Evolutionary conservation across 2,329 filamentous ascomycete genomes (phyloP), one percentile per base, ranked within the genome.

Genomic region (Beauveria varroae): DNA sequence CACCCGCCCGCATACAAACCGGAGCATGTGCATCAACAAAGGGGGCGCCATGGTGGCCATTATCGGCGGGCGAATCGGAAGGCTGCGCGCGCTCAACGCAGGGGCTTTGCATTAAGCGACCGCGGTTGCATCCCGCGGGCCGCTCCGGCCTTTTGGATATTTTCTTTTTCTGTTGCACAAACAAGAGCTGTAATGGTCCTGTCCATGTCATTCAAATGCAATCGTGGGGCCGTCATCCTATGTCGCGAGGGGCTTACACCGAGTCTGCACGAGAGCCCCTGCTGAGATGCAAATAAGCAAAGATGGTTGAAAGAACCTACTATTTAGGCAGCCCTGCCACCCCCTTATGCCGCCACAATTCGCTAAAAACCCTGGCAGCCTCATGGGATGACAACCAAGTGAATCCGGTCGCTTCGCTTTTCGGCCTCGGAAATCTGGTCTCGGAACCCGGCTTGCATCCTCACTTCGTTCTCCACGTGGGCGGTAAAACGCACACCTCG

Each of bases 331-430:
- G 12, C 34, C 34, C 34, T 37, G 34, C 54, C 54, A 57, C 41
- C 54, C 43, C 44, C 30, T 58, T 58, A 41, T 58, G 34, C 56
- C 56, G 56, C 56, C 56, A 50, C 43, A 44, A 50, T 37, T 58
- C 56, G 22, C 46, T 51, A 58, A 41, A 49, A 20, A 40, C 22
- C 28, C 28, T 8, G 16, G 10, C n/a, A 34, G n/a, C 50, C 30
- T 40, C 47, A 26, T 28, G 16, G 16, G 8, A 18, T 8, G 6
- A 20, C 47, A 14, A 50, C 26, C 47, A 50, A 30, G 30, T 30
- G 30, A 50, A 26, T n/a, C 28, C 47, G 47, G n/a, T 50, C 28
- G 26, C 26, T 28, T 16, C 24, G 47, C 24, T 50, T 6, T 50
- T 37, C 12, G 34, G 34, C 34, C 34, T 37, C 34, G 34, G 5